phyloP scores from a whole-genome alignment of 1,284 basidiomycete species.

The Ganoderma sinense region DNA sequence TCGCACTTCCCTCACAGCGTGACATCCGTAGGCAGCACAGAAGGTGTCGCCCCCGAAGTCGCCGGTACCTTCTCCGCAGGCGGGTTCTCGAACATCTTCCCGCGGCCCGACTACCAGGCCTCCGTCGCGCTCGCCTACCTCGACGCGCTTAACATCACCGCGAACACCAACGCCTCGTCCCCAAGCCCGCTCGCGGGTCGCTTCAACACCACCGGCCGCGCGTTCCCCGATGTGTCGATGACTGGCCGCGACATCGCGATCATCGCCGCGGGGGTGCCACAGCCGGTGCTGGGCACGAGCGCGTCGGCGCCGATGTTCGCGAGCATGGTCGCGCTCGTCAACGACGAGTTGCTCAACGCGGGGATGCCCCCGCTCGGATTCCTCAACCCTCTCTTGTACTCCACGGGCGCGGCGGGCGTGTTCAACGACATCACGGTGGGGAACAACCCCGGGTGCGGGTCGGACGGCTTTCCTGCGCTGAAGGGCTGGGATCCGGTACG shows the following conservation, averaged over 20 bases:
- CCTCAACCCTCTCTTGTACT: constrained; percentile 62
- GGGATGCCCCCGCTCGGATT: constrained; percentile 63
- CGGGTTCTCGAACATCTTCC: constrained; percentile 39
- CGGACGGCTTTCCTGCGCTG: not conserved
- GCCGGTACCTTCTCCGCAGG: constrained; percentile 50
- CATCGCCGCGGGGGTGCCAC: constrained; percentile 49
- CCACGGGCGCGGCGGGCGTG: constrained; percentile 38
- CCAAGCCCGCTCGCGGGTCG: constrained; percentile 46
- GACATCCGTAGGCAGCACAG: constrained; percentile 63
- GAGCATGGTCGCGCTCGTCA: constrained; percentile 63
- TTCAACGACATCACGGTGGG: not conserved
- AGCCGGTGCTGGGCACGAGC: constrained; percentile 50
- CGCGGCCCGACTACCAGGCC: constrained; percentile 25
- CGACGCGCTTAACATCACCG: not conserved
- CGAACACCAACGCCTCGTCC: too few species aligned
- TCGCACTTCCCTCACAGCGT: constrained; percentile 49
- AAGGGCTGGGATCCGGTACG: not conserved
- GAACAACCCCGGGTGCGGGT: not conserved
- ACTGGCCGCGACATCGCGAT: constrained; percentile 57
- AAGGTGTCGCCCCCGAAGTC: constrained; percentile 52
- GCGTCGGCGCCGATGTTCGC: constrained; percentile 55
- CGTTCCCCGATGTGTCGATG: constrained; percentile 12
- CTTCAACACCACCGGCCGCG: constrained; percentile 55
- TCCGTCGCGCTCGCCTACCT: constrained; percentile 18
- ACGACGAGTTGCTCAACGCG: constrained; percentile 60